Percentiles rank a stretch among this genome's conserved stretches.
phyloP scores from a whole-genome alignment of 2,329 filamentous ascomycete genomes.

The Fusarium irregulare region DNA sequence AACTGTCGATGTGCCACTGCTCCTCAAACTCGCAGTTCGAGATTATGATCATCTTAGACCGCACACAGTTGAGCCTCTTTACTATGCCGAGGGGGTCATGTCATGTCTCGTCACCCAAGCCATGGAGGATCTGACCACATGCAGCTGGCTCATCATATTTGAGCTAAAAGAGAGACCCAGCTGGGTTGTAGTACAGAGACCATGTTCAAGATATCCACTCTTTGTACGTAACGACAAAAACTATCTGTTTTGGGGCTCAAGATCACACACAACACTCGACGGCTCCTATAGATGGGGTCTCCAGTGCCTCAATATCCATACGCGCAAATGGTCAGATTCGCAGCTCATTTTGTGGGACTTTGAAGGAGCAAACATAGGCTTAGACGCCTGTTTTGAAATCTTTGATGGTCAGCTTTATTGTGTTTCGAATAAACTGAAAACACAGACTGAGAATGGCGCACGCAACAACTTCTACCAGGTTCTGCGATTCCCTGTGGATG shows the following conservation, averaged over 20 bases:
- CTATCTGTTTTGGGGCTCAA: slow-evolving; percentile 75
- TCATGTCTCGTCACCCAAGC: slow-evolving; percentile 66
- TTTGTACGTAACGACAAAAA: slow-evolving; percentile 74
- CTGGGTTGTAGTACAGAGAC: slow-evolving; percentile 55
- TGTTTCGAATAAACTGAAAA: slow-evolving; percentile 72
- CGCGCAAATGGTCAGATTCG: slow-evolving; percentile 53
- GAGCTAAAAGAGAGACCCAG: slow-evolving; percentile 54
- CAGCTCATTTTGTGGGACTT: slow-evolving; percentile 67
- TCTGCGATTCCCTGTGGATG: slow-evolving; percentile 68
- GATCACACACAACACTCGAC: slow-evolving; percentile 64
- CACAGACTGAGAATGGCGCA: slow-evolving; percentile 71
- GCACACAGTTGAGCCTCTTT: slow-evolving; percentile 65
- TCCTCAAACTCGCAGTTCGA: slow-evolving; percentile 53
- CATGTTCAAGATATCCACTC: slow-evolving; percentile 64
- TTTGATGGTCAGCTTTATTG: slow-evolving; percentile 74
- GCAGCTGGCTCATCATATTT: slow-evolving; percentile 64
- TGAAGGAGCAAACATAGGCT: slow-evolving; percentile 72
- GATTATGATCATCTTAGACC: slow-evolving; percentile 50
- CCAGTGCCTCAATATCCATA: slow-evolving; percentile 61
- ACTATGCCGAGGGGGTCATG: slow-evolving; percentile 68
- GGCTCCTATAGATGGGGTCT: slow-evolving; percentile 73
- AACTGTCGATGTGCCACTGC: slow-evolving; percentile 64
- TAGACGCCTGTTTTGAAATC: slow-evolving; percentile 78
- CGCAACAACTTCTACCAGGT: slow-evolving; percentile 78
- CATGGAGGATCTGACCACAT: slow-evolving; percentile 46